Base-by-base conservation (phyloP, 2,329 filamentous ascomycete genomes). In the Zasmidium cellare region DNA sequence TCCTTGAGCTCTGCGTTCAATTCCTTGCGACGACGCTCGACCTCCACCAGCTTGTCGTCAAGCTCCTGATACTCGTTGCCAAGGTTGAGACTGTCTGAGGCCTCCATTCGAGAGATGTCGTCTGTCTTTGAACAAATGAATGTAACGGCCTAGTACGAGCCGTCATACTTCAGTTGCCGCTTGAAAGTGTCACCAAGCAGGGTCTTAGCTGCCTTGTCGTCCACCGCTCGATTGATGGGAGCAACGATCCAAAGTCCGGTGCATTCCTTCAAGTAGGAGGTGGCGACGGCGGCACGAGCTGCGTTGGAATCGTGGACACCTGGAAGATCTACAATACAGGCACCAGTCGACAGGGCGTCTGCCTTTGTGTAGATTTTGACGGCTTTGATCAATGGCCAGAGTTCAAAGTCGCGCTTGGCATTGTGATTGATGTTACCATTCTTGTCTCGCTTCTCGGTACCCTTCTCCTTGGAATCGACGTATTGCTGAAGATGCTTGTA, bases 241-340 rank as follows among this genome's bases (percentile, higher is more conserved):
- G 84, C 82, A n/a, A 86, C 80, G 51, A 87, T 82, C 83, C 83
- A 87, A 0, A 87, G 68, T 2, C 80, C 78, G 1, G 80, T 81
- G 61, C 84, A 87, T 59, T 82, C 76, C 65, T 87, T 82, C 72
- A 87, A 80, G 62, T 88, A 88, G 0, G 76, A 76, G 46, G 79
- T 76, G 1, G 85, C 83, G 22, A 87, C 80, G 1, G 82, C 80
- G 41, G 80, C 78, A 51, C 85, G 77, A 35, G 85, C 85, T 3
- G 82, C 79, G 65, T 87, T 87, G 0, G 80, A 80, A 64, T 87
- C 85, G 14, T 83, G 79, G 0, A 84, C 76, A 45, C 84, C 84
- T 3, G 84, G 84, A 9, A 87, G 71, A 67, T 87, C 82, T 14
- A 84, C 83, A 54, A 84, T 75, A 1, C 82, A 77, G 2, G 80